A percentile compares a stretch with the other conserved stretches of the same genome.
phyloP scores from a whole-genome alignment of 1,139 yeast species.

The Sugiyamaella xylanicola region DNA sequence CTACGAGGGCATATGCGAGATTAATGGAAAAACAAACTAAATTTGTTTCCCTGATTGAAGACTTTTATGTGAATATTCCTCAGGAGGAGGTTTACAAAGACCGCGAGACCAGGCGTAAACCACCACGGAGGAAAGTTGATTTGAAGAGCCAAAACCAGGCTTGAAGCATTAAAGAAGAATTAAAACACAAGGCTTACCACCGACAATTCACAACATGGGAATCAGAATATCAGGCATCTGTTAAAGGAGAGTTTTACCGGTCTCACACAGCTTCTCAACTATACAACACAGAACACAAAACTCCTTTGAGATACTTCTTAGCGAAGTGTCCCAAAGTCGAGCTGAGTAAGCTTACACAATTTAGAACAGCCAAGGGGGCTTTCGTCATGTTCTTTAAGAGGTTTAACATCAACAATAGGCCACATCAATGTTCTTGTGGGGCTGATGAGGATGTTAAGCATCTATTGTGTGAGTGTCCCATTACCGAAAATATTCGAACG shows the following conservation, averaged over 20 bases:
- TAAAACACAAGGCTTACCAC: neutral
- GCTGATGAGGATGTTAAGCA: neutral
- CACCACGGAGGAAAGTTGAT: too few relatives aligned
- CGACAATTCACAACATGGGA: neutral
- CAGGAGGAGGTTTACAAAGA: too few relatives aligned
- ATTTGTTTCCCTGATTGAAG: too few relatives aligned
- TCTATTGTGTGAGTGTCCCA: neutral
- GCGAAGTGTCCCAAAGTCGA: neutral
- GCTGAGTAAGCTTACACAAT: neutral
- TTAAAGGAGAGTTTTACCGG: neutral
- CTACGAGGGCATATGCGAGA: too few relatives aligned
- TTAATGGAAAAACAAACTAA: too few relatives aligned
- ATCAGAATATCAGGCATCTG: neutral
- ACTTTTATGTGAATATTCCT: too few relatives aligned
- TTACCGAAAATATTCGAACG: neutral
- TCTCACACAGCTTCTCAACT: neutral
- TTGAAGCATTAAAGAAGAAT: too few relatives aligned
- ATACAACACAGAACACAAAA: neutral
- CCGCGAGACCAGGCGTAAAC: too few relatives aligned
- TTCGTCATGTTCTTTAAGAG: neutral
- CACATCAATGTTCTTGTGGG: neutral
- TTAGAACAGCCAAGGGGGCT: neutral
- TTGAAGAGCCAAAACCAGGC: too few relatives aligned
- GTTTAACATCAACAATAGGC: neutral
- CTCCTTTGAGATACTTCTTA: neutral